Evolutionary conservation across 148 eudicot species (phyloP).

Genomic region (Chenopodium formosanum): DNA sequence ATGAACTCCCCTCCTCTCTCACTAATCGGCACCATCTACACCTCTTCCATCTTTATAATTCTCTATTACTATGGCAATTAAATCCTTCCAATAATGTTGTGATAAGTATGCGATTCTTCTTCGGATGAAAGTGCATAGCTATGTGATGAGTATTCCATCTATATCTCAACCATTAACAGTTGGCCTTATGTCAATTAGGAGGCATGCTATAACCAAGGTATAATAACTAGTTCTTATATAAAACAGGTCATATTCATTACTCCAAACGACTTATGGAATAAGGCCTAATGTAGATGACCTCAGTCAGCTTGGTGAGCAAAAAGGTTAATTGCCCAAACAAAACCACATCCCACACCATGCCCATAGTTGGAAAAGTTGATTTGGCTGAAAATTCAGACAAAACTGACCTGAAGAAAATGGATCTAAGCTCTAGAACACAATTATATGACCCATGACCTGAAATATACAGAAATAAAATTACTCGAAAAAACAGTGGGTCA

Average conservation of each 20-base stretch:
- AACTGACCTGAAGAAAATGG: not conserved
- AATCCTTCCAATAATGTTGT: too few relatives aligned
- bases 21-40: too few relatives aligned
- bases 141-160: too few relatives aligned
- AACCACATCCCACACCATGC: not conserved
- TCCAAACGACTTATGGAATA: not conserved
- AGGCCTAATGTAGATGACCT: not conserved
- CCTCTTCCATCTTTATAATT: too few relatives aligned
- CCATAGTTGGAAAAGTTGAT: not conserved
- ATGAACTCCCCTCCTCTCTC: too few relatives aligned
- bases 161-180: too few relatives aligned
- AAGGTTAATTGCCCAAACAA: not conserved
- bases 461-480: not conserved
- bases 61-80: too few relatives aligned
- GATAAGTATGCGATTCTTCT: too few relatives aligned
- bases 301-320: not conserved
- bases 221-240: too few relatives aligned
- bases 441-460: not conserved
- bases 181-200: too few relatives aligned
- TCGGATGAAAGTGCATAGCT: too few relatives aligned
- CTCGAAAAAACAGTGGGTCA: not conserved
- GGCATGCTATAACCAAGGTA: too few relatives aligned
- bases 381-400: not conserved
- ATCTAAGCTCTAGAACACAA: not conserved
- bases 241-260: not conserved